These are phyloP conservation scores for Fusarium chlamydosporum DNA, from an alignment of 2,329 filamentous ascomycete genomes.

Conservation along the genomic window DNA sequence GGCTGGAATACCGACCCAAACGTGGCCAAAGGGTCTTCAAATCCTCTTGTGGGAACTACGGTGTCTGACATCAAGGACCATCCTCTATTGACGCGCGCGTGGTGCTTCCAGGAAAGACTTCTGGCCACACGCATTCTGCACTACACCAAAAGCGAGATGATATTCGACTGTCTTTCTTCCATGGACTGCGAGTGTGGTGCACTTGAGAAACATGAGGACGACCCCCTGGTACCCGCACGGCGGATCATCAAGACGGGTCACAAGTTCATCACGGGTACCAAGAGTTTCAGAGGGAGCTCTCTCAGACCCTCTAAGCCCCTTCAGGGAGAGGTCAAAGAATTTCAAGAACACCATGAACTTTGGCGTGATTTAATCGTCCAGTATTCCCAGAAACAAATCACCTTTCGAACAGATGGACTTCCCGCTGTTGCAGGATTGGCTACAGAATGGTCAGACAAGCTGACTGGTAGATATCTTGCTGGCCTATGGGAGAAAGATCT, in stretches of 20 bases:
- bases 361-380: slow-evolving; percentile 48
- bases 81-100: slow-evolving; percentile 47
- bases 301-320: background rate
- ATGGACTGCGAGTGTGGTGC: slow-evolving; percentile 49
- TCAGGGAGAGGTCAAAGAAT: slow-evolving; percentile 7
- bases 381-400: slow-evolving; percentile 46
- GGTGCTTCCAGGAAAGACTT: slow-evolving; percentile 53
- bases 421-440: slow-evolving; percentile 49
- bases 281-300: slow-evolving; percentile 2
- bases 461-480: slow-evolving; percentile 46
- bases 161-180: slow-evolving; percentile 47
- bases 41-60: slow-evolving; percentile 7
- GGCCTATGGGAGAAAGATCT: slow-evolving; percentile 48
- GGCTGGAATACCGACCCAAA: slow-evolving; percentile 22
- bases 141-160: slow-evolving; percentile 48
- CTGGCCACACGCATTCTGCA: slow-evolving; percentile 50
- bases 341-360: slow-evolving; percentile 34
- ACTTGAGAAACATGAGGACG: slow-evolving; percentile 33
- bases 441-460: slow-evolving; percentile 29
- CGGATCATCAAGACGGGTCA: slow-evolving; percentile 45
- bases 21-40: slow-evolving; percentile 23
- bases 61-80: slow-evolving; percentile 23
- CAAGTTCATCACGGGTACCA: slow-evolving; percentile 34
- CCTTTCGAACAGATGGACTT: slow-evolving; percentile 40
- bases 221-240: slow-evolving; percentile 33